Evolutionary conservation across 306 rosid species (phyloP).

Genomic region (Prunus kanzakura): DNA sequence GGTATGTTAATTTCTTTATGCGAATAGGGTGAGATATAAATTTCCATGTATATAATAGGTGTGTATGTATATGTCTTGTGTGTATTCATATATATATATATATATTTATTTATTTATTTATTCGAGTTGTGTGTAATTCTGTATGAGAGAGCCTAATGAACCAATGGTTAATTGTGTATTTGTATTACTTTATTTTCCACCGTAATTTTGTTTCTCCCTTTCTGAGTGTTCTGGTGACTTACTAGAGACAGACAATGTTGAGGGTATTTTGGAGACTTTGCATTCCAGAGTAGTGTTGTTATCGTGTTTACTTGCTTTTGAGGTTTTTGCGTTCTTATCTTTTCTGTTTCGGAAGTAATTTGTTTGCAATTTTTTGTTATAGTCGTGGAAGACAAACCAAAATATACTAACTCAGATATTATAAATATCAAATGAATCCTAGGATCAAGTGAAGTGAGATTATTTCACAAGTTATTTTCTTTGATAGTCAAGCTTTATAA

Average conservation of each 20-base stretch:
- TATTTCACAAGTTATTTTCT: background rate
- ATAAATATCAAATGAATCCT: background rate
- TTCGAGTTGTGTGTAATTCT: background rate
- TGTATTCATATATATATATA: background rate
- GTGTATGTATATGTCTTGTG: background rate
- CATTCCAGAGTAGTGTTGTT: background rate
- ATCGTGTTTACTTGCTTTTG: background rate
- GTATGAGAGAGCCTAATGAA: background rate
- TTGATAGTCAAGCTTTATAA: background rate
- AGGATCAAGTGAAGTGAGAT: background rate
- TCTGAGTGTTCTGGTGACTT: background rate
- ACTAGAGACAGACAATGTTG: background rate
- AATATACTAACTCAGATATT: background rate
- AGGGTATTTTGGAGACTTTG: background rate
- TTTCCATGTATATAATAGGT: background rate
- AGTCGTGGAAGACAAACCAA: background rate
- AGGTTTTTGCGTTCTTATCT: background rate
- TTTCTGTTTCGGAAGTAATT: background rate
- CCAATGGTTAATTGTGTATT: background rate
- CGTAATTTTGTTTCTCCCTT: background rate
- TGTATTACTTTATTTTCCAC: background rate
- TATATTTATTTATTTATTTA: background rate
- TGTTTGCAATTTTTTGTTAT: background rate
- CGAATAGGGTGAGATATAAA: background rate
- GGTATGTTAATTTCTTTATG: constrained; percentile 39